These are phyloP conservation scores for Zygoascus sp. DNA, from an alignment of 1,139 yeast species.

Conservation along the genomic window DNA sequence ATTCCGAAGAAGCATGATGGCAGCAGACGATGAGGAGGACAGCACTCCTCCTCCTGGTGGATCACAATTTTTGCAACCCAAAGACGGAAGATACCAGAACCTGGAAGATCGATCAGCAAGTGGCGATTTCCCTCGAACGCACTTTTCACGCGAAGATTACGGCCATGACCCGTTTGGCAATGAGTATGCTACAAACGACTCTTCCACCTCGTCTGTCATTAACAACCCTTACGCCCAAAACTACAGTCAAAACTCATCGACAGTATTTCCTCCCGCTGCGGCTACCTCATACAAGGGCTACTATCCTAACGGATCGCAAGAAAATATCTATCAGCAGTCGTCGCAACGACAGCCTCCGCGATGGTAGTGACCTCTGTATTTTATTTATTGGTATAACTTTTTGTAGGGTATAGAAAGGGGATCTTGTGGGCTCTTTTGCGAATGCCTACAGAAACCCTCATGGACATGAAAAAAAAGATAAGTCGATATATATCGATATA, in stretches of 20 bases:
- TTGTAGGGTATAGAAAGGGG: background rate
- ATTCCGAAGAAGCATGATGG: conserved; percentile 9
- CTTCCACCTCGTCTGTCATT: background rate
- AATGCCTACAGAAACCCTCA: background rate
- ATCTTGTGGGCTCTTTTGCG: too few species aligned
- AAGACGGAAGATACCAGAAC: conserved; percentile 4
- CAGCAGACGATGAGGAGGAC: conserved; percentile 11
- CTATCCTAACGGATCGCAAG: conserved; percentile 18
- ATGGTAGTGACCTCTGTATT: conserved; percentile 3
- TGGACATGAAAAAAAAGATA: background rate
- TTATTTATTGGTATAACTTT: background rate
- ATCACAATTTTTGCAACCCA: conserved; percentile 7
- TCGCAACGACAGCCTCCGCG: conserved; percentile 14
- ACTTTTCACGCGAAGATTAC: conserved; percentile 7
- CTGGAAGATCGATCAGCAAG: conserved; percentile 1
- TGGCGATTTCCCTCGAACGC: conserved; percentile 9
- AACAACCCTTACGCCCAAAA: background rate
- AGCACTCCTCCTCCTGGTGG: background rate
- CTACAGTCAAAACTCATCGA: background rate
- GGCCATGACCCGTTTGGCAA: conserved; percentile 11
- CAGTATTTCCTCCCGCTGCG: conserved; percentile 17
- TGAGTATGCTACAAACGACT: background rate
- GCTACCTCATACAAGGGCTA: conserved; percentile 21
- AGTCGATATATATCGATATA: too few species aligned
- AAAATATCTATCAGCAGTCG: conserved; percentile 10